These are phyloP conservation scores for Ophiostoma sp. DNA, from an alignment of 2,329 filamentous ascomycete genomes.

Conservation along the genomic window DNA sequence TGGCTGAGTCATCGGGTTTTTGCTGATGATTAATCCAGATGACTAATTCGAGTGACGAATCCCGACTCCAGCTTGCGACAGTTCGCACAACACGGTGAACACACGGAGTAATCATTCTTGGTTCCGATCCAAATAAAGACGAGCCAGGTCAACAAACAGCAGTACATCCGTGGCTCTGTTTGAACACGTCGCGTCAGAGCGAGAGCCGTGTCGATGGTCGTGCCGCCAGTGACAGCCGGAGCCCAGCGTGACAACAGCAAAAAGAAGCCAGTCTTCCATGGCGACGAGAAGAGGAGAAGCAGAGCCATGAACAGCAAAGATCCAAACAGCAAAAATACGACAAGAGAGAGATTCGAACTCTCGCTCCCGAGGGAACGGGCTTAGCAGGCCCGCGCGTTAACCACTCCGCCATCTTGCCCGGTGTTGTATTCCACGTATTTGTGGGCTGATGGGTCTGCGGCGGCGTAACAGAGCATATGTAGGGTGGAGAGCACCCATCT, in stretches of 20 bases:
- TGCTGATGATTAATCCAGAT: background rate
- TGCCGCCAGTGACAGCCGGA: too few relatives aligned
- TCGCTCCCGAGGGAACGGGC: constrained; percentile 17
- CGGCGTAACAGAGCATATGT: constrained; percentile 1
- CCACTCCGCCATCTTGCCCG: constrained; percentile 15
- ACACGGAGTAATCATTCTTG: too few relatives aligned
- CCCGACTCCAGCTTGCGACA: background rate
- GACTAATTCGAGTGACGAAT: background rate
- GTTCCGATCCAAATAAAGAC: too few relatives aligned
- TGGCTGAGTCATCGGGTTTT: constrained; percentile 1
- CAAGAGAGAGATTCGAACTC: constrained; percentile 16
- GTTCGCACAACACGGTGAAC: background rate
- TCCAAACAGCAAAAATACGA: constrained; percentile 7
- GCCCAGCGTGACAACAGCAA: background rate
- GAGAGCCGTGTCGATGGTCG: too few relatives aligned
- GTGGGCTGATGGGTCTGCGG: background rate
- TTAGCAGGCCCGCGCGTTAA: constrained; percentile 17
- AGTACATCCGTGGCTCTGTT: too few relatives aligned
- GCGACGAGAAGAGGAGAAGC: too few relatives aligned
- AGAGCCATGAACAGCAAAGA: background rate
- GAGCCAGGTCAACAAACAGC: too few relatives aligned
- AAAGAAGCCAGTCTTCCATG: background rate
- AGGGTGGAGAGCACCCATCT: background rate
- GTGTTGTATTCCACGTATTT: background rate
- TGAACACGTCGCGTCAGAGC: too few relatives aligned